Evolutionary conservation across 495 filamentous ascomycete species (phyloP), one percentile per base, ranked within the genome.

Genomic region (Neurospora sp.): DNA sequence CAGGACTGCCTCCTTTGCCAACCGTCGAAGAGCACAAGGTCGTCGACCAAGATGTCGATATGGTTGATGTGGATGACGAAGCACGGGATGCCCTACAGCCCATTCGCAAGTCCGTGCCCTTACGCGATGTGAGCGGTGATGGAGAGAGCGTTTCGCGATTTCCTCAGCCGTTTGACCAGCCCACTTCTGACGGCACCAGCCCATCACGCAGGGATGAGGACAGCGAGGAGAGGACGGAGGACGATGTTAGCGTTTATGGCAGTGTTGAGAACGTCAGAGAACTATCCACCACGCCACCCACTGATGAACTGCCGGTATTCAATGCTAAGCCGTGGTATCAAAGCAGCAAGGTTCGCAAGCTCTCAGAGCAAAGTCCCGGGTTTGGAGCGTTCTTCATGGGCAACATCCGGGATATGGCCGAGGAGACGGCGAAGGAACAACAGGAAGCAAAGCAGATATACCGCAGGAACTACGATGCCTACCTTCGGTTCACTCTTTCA

Each of bases 221-320:
- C 34, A 86, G 85, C 43, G 85, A 87, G 39, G 83, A 85, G 69
- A 87, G 89, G 70, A 85, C 91, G 31, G 91, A 93, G 79, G 88
- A 88, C 71, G 83, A 86, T 54, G 91, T 87, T 72, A 85, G 84
- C 70, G 83, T 85, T 74, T 87, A 88, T 73, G 86, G 89, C 69
- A 83, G 80, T n/a, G 77, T 85, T 71, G 81, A 83, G 70, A 76
- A 81, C 73, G 82, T 86, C 45, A 79, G 85, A 54, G 81, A 83
- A 72, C 81, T 78, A 66, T 87, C 87, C 74, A 74, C 77, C 38
- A 88, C 87, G 1, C 87, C 87, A 13, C 83, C 85, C 0, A 77
- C 84, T 28, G 83, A 84, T 7, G 83, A 81, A 40, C 79, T 89
- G 8, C 87, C 86, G 2, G 70, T 78, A 11, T 85, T 78, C 48